Conservation (phyloP, 352 stramenopile genomes). For the Phytophthora capsici region DNA sequence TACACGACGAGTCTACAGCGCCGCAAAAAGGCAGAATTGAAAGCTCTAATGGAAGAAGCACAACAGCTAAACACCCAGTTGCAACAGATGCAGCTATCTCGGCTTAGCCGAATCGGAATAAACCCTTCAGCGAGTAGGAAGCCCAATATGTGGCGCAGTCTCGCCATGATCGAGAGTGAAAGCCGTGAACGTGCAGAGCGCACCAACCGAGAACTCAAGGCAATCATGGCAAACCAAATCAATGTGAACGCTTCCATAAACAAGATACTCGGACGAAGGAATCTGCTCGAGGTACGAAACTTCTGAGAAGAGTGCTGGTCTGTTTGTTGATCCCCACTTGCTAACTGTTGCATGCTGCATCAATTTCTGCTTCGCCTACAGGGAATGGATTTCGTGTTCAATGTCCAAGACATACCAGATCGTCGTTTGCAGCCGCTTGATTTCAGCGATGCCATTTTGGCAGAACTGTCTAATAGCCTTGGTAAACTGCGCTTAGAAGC, state of each 20-base stretch:
- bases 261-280: conserved; percentile 21
- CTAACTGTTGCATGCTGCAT: background rate
- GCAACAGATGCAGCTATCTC: conserved; percentile 13
- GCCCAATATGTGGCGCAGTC: conserved; percentile 8
- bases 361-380: background rate
- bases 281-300: conserved; percentile 12
- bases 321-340: background rate
- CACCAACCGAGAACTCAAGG: conserved; percentile 33
- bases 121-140: background rate
- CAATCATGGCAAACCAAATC: conserved; percentile 26
- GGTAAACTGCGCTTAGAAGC: conserved; percentile 20
- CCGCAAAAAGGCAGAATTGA: conserved; percentile 32
- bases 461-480: conserved; percentile 12
- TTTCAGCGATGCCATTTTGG: conserved; percentile 31
- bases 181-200: conserved; percentile 30
- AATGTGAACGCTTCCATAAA: conserved; percentile 16
- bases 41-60: conserved; percentile 14
- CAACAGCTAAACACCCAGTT: conserved; percentile 19
- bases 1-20: conserved; percentile 32
- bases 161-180: conserved; percentile 25
- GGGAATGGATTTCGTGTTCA: conserved; percentile 26
- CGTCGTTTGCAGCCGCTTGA: conserved; percentile 10
- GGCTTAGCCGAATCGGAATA: conserved; percentile 7
- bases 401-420: conserved; percentile 9
- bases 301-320: background rate